Percentiles rank a stretch among this genome's conserved stretches.
phyloP scores from a whole-genome alignment of 2,329 filamentous ascomycete species.

The Apiospora arundinis region DNA sequence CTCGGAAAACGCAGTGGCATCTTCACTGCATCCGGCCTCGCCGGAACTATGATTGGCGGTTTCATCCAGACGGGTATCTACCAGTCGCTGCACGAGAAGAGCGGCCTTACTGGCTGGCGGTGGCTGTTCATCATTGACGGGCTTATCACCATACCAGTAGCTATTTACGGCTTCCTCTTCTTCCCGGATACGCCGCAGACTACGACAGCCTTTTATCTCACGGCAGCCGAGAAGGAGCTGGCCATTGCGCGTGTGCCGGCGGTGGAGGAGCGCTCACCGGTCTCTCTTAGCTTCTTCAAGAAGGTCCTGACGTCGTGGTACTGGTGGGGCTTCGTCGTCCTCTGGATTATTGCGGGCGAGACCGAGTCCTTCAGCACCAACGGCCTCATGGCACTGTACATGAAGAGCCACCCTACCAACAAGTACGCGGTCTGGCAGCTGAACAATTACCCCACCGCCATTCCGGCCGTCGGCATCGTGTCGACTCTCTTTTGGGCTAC shows the following conservation, averaged over 20 bases:
- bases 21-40: constrained; percentile 65
- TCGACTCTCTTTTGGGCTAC: constrained; percentile 74
- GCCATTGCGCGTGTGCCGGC: constrained; percentile 48
- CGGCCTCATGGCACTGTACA: constrained; percentile 57
- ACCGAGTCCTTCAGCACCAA: constrained; percentile 75
- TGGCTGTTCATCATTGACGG: constrained; percentile 59
- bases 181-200: constrained; percentile 61
- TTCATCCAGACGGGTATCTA: constrained; percentile 65
- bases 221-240: constrained; percentile 41
- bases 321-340: constrained; percentile 69
- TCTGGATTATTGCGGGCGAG: constrained; percentile 75
- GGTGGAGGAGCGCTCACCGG: constrained; percentile 47
- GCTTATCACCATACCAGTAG: constrained; percentile 62
- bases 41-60: constrained; percentile 66
- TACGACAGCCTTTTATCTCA: constrained; percentile 56
- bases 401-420: constrained; percentile 53
- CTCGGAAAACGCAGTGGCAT: constrained; percentile 67
- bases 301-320: constrained; percentile 65
- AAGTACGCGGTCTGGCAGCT: constrained; percentile 54
- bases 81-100: constrained; percentile 50
- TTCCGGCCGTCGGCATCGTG: constrained; percentile 62
- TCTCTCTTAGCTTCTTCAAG: constrained; percentile 57
- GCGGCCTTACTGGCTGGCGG: constrained; percentile 61
- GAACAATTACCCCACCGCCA: constrained; percentile 64
- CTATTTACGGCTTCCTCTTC: constrained; percentile 58